These are phyloP conservation scores for Daedalea quercina DNA, from an alignment of 768 basidiomycete species.

Conservation along the genomic window DNA sequence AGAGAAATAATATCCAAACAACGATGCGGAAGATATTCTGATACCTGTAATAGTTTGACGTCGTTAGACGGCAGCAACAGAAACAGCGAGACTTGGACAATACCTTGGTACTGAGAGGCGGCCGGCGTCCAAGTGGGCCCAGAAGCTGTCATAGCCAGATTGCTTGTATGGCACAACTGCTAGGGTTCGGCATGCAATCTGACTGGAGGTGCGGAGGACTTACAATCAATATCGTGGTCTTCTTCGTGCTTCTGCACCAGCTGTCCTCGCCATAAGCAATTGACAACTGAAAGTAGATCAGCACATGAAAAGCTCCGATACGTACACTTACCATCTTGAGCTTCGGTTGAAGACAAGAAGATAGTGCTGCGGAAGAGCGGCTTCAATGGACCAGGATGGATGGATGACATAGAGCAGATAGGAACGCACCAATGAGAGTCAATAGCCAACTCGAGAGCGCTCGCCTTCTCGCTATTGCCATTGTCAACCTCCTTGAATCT, in stretches of 20 bases:
- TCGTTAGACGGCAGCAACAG: background rate
- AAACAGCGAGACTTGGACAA: background rate
- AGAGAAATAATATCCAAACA: slow-evolving; percentile 74
- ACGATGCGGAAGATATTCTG: slow-evolving; percentile 78
- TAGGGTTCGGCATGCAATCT: background rate
- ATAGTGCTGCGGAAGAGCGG: slow-evolving; percentile 45
- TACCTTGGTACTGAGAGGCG: slow-evolving; percentile 78
- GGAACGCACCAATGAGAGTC: slow-evolving; percentile 73
- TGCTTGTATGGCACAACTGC: slow-evolving; percentile 67
- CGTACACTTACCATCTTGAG: slow-evolving; percentile 61
- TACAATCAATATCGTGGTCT: slow-evolving; percentile 74
- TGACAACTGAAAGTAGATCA: slow-evolving; percentile 49
- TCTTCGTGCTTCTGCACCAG: slow-evolving; percentile 75
- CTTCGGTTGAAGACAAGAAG: slow-evolving; percentile 80
- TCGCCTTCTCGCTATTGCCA: slow-evolving; percentile 64
- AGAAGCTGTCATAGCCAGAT: slow-evolving; percentile 45
- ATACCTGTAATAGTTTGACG: slow-evolving; percentile 40
- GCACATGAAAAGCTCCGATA: background rate
- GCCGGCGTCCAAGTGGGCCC: slow-evolving; percentile 68
- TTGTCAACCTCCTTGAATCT: slow-evolving; percentile 68
- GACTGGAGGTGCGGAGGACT: slow-evolving; percentile 13
- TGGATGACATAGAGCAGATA: background rate
- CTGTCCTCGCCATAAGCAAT: slow-evolving; percentile 76
- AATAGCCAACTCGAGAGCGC: slow-evolving; percentile 85
- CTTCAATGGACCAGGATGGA: slow-evolving; percentile 1